These are phyloP conservation scores for Penicillium longicatenatum DNA, from an alignment of 495 filamentous ascomycete species.

Conservation along the genomic window DNA sequence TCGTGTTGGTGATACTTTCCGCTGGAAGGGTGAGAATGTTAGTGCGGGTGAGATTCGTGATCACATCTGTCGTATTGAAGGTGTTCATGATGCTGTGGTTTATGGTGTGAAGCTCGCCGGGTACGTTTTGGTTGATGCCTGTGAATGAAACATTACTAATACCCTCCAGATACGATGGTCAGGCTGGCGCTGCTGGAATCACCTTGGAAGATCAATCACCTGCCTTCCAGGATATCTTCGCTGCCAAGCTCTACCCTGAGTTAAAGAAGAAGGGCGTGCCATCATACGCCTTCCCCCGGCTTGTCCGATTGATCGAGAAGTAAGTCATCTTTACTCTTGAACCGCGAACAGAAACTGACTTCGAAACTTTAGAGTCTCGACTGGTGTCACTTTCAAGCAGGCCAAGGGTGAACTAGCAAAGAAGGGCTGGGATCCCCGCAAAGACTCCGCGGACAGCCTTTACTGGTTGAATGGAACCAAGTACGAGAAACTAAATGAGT, in stretches of 20 bases:
- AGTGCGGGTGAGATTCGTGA: conserved; percentile 69
- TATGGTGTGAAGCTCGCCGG: conserved; percentile 50
- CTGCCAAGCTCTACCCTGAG: conserved; percentile 35
- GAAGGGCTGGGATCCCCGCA: conserved; percentile 46
- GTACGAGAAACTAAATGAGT: conserved; percentile 43
- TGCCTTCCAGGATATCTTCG: conserved; percentile 34
- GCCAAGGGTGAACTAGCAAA: conserved; percentile 50
- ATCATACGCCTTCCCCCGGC: conserved; percentile 49
- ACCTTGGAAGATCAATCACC: conserved; percentile 43
- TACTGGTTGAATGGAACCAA: conserved; percentile 50
- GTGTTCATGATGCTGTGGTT: conserved; percentile 52
- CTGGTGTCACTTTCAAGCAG: conserved; percentile 56
- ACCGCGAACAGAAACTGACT: neutral
- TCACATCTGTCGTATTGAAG: conserved; percentile 47
- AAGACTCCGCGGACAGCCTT: conserved; percentile 42
- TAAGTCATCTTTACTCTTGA: conserved; percentile 21
- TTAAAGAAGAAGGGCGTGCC: conserved; percentile 54
- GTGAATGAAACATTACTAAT: neutral
- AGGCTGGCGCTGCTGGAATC: conserved; percentile 53
- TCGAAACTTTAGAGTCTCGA: conserved; percentile 41
- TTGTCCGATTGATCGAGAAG: conserved; percentile 54
- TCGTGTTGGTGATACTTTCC: conserved; percentile 91
- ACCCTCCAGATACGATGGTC: conserved; percentile 49
- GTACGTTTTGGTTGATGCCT: conserved; percentile 23
- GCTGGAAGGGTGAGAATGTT: conserved; percentile 95